Percentiles rank a stretch among this genome's conserved stretches.
Conservation (phyloP, 2,329 filamentous ascomycete genomes). For the Cucurbitaria berberidis region DNA sequence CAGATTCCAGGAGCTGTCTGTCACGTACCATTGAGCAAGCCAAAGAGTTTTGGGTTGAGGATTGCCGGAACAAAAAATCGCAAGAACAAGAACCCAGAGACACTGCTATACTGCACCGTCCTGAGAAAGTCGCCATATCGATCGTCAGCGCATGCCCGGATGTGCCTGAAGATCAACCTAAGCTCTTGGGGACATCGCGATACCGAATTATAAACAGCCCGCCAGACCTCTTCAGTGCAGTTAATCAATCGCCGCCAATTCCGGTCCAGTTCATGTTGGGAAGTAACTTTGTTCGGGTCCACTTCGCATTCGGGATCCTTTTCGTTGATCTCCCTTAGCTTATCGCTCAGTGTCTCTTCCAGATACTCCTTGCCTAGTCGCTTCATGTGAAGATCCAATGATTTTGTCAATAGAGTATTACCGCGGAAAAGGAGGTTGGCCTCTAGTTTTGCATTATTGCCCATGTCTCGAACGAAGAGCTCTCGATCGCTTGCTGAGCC, state of each 20-base stretch:
- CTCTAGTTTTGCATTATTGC: constrained; percentile 80
- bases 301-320: constrained; percentile 93
- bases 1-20: not conserved
- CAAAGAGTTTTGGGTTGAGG: constrained; percentile 91
- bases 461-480: constrained; percentile 75
- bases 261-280: constrained; percentile 73
- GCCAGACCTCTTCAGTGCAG: constrained; percentile 84
- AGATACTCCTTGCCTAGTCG: constrained; percentile 91
- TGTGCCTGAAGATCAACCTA: constrained; percentile 85
- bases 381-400: constrained; percentile 94
- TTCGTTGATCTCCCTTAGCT: constrained; percentile 87
- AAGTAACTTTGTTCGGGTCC: constrained; percentile 78
- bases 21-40: constrained; percentile 73
- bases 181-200: constrained; percentile 79
- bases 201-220: constrained; percentile 77
- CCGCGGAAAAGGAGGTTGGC: constrained; percentile 94
- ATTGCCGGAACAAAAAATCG: constrained; percentile 97
- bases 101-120: constrained; percentile 89
- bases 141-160: constrained; percentile 90
- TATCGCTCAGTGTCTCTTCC: constrained; percentile 83
- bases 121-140: constrained; percentile 91
- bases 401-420: constrained; percentile 91
- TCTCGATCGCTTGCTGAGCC: constrained; percentile 66
- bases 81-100: constrained; percentile 92
- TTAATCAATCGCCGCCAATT: constrained; percentile 82